These are phyloP conservation scores for Ceratocystis harringtonii DNA, from an alignment of 2,329 filamentous ascomycete species.

Conservation along the genomic window DNA sequence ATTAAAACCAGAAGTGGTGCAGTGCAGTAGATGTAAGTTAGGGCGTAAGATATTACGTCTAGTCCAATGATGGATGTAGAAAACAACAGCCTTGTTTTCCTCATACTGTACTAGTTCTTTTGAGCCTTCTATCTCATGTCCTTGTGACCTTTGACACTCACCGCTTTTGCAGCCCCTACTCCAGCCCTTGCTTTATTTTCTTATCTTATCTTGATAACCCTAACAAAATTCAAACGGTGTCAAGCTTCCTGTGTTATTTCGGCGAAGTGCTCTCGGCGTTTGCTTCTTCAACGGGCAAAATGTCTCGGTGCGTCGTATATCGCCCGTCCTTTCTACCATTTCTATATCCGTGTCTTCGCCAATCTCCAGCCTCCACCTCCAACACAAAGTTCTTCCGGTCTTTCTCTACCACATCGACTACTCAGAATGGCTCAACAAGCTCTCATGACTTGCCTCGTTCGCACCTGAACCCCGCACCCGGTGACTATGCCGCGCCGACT, in stretches of 20 bases:
- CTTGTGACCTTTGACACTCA: neutral
- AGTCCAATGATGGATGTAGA: neutral
- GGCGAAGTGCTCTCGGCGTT: neutral
- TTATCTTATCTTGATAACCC: neutral
- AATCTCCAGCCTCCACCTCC: neutral
- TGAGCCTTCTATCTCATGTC: neutral
- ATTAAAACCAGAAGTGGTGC: neutral
- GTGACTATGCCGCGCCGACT: slow-evolving; percentile 67
- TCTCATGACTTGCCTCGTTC: slow-evolving; percentile 30
- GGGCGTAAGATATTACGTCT: no score
- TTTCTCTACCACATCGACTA: slow-evolving; percentile 8
- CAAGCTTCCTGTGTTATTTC: neutral
- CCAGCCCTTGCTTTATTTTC: neutral
- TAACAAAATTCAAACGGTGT: neutral
- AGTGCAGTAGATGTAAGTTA: no score
- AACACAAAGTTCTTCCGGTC: slow-evolving; percentile 11
- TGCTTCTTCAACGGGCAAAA: slow-evolving; percentile 20
- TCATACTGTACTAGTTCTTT: neutral
- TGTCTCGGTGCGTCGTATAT: slow-evolving; percentile 30
- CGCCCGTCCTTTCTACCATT: slow-evolving; percentile 31
- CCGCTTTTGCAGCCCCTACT: no score
- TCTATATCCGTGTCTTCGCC: slow-evolving; percentile 34
- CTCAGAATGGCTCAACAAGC: slow-evolving; percentile 21
- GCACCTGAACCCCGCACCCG: slow-evolving; percentile 64
- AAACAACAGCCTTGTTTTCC: neutral